Conservation (phyloP, 2,329 filamentous ascomycete genomes). For the Pseudopyricularia cyperi region DNA sequence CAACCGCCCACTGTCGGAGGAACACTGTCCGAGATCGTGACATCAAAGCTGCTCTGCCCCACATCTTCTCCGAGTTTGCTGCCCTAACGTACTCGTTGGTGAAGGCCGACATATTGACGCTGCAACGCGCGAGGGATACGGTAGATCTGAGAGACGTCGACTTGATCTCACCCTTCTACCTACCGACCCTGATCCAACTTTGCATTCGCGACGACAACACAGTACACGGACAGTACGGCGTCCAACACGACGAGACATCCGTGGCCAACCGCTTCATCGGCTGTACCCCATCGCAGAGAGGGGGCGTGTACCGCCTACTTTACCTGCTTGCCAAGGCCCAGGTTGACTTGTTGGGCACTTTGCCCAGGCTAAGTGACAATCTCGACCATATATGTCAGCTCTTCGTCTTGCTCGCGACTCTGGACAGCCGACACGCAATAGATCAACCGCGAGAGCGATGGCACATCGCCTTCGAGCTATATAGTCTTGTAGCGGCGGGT, state of each 20-base stretch:
- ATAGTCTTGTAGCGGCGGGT: slow-evolving; percentile 25
- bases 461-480: slow-evolving; percentile 22
- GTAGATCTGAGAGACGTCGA: slow-evolving; percentile 21
- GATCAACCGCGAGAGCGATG: slow-evolving; percentile 7
- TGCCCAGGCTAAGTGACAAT: slow-evolving; percentile 33
- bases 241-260: slow-evolving; percentile 17
- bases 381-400: slow-evolving; percentile 24
- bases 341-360: slow-evolving; percentile 24
- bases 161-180: slow-evolving; percentile 29
- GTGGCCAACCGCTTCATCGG: slow-evolving; percentile 30
- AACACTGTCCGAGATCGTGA: slow-evolving; percentile 6
- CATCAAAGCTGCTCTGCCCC: slow-evolving; percentile 19
- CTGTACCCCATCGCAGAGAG: slow-evolving; percentile 13
- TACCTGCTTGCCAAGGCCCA: slow-evolving; percentile 27
- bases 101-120: slow-evolving; percentile 28
- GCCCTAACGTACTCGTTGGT: slow-evolving; percentile 39
- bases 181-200: slow-evolving; percentile 12
- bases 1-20: slow-evolving; percentile 9
- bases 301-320: slow-evolving; percentile 29
- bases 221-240: slow-evolving; percentile 15
- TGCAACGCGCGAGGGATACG: slow-evolving; percentile 11
- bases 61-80: slow-evolving; percentile 29
- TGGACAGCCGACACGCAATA: neutral
- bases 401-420: slow-evolving; percentile 10
- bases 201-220: neutral